Evolutionary conservation across 441 rosid species (phyloP).

Genomic region (Erodium moschatum): DNA sequence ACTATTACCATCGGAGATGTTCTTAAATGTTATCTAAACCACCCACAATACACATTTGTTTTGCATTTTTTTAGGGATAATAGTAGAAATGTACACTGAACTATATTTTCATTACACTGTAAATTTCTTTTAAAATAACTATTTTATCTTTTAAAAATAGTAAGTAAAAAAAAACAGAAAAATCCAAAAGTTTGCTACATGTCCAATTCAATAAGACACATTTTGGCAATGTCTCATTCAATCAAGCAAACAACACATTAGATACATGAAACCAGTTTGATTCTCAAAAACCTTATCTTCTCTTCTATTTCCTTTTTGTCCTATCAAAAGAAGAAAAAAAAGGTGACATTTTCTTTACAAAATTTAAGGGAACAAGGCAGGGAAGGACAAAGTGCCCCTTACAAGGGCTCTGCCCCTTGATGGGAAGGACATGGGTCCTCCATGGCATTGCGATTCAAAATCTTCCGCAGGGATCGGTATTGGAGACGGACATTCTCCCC

Average conservation of each 20-base stretch:
- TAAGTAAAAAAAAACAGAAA: no score
- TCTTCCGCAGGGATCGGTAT: conserved; percentile 75
- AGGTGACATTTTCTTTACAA: background rate
- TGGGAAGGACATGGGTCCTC: conserved; percentile 46
- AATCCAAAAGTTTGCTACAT: no score
- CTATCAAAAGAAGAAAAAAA: background rate
- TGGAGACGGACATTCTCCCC: conserved; percentile 88
- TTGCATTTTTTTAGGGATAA: no score
- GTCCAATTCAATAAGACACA: no score
- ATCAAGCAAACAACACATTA: background rate
- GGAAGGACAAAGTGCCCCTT: background rate
- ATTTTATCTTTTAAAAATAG: no score
- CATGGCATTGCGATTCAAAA: conserved; percentile 26
- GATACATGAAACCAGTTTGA: no score
- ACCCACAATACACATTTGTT: no score
- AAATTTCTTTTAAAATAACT: no score
- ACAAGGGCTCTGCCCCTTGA: conserved; percentile 12
- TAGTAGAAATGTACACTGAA: no score
- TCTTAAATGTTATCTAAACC: no score
- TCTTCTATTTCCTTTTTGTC: background rate
- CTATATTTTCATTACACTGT: no score
- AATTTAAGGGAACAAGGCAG: background rate
- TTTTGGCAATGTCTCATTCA: background rate
- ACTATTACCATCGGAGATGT: no score
- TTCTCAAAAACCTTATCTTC: background rate